Base-by-base conservation (phyloP, 192 early-diverging fungal species). In the Chytriomyces hyalinus region DNA sequence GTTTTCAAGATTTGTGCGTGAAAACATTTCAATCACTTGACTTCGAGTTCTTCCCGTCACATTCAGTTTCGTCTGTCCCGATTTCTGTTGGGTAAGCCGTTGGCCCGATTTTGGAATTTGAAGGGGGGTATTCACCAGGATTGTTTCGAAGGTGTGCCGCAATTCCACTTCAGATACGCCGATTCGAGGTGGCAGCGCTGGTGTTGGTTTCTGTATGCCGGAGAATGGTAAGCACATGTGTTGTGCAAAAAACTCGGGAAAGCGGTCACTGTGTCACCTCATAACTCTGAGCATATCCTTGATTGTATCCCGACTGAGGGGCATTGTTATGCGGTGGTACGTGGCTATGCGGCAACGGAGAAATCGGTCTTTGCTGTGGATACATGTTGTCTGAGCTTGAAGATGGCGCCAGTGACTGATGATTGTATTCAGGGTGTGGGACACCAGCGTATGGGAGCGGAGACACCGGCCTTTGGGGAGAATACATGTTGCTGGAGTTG, bases 21-120 rank as follows among this genome's bases (percentile, higher is more conserved):
- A 15, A 62, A 73, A 73, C 72, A 73, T 73, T 20, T 61, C 57
- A 7, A 63, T 10, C 13, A 73, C 60, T n/a, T 59, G 13, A 11
- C 44, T 10, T 6, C 72, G 57, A 20, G 57, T 73, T 46, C 63
- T 73, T 17, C 72, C 72, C 11, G 61, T 45, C 20, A 73, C 72
- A 17, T 73, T 20, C 43, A 73, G 43, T 22, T 57, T 57, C 53
- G 53, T 57, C 53, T 57, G 36, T 36, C 36, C 0, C 53, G 4
- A 20, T 57, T 57, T 57, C 20, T 57, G 53, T n/a, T 57, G 53
- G 15, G 20, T 57, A 4, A 57, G 13, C 3, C 53, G 13, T 20
- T 57, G 13, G 53, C 13, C 13, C 53, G 15, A 57, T 5, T 13
- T n/a, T 20, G 20, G 2, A 20, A 57, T 13, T 57, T 13, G 20